Evolutionary conservation across 2,329 filamentous ascomycete species (phyloP), one percentile per base, ranked within the genome.

Genomic region (Ophiostoma angusticollis): DNA sequence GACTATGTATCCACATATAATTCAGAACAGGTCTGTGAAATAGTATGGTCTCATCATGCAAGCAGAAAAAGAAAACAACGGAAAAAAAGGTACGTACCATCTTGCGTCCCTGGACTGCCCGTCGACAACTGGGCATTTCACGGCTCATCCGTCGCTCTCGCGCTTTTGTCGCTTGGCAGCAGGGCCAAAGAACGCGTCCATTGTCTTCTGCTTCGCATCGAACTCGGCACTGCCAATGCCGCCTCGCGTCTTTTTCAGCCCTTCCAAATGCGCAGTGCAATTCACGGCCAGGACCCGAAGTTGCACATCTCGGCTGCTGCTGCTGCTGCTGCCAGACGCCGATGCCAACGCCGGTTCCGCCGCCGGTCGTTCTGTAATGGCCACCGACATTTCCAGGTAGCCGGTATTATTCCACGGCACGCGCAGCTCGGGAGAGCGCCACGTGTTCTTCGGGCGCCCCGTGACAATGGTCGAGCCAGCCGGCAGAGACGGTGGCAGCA

Each of bases 21-120:
- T 80, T 84, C 78, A 70, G 80, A 80, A 80, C 80, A 85, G 80
- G 80, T 85, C 80, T 84, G 79, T 84, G 80, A 80, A 72, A 65
- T 35, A 66, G 70, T 63, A 54, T 63, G n/a, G 59, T 70, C 64
- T 84, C 78, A 81, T 84, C 81, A 84, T 74, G 55, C 65, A 66
- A 43, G 33, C 32, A 46, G 39, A 42, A 40, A 35, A 49, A 40
- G 41, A 43, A 42, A 42, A 43, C 3, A 3, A n/a, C 35, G 41
- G 43, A 43, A 44, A 39, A 11, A 45, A 21, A 39, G 44, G 36
- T 30, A 47, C 7, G 7, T 65, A 72, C 67, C 62, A 54, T 55
- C 50, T 25, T 21, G 16, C 17, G 8, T n/a, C n/a, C n/a, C n/a
- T n/a, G n/a, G n/a, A n/a, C n/a, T n/a, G n/a, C n/a, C n/a, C n/a